Evolutionary conservation across 2,329 filamentous ascomycete species (phyloP), one percentile per base, ranked within the genome.

Genomic region (Aspergillus proliferans): DNA sequence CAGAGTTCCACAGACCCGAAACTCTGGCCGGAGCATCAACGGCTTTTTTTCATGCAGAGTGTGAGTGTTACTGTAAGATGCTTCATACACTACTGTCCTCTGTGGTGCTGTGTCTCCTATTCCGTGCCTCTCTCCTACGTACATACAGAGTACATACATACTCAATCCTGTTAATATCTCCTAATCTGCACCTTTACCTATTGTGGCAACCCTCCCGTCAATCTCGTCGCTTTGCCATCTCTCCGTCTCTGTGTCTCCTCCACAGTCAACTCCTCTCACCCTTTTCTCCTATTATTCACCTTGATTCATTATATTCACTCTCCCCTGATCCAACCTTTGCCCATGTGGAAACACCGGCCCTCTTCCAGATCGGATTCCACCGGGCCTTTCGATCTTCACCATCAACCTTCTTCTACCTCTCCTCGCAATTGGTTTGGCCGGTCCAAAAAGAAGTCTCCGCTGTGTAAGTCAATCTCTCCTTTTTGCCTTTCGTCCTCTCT

Each of bases 311-410:
- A 6, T 6, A 22, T 22, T 22, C 22, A 22, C 22, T 22, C 22
- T 30, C 26, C 26, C 46, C 47, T 57, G 52, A 52, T 54, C 49
- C 43, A 44, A 50, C 51, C 49, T 52, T 46, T 43, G 52, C 55
- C 60, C 60, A 71, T 71, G 68, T 71, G 68, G 68, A 71, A 70
- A 64, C 64, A 66, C 61, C 66, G 65, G 52, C 60, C 61, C 45
- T 66, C 67, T 49, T 61, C 67, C 62, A 68, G 64, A 67, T 66
- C 64, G 56, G 66, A 71, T 58, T 61, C 64, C 53, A 62, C 61
- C 54, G 66, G 65, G 59, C 63, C 65, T 51, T 54, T 50, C 48
- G 59, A 58, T 49, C 57, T 57, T 53, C 61, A 60, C 58, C 52
- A 58, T 45, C 58, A 62, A 56, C 62, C 66, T 49, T 40, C 19